Evolutionary conservation across 345 rosid species (phyloP).

Genomic region (Hibiscus trionum): DNA sequence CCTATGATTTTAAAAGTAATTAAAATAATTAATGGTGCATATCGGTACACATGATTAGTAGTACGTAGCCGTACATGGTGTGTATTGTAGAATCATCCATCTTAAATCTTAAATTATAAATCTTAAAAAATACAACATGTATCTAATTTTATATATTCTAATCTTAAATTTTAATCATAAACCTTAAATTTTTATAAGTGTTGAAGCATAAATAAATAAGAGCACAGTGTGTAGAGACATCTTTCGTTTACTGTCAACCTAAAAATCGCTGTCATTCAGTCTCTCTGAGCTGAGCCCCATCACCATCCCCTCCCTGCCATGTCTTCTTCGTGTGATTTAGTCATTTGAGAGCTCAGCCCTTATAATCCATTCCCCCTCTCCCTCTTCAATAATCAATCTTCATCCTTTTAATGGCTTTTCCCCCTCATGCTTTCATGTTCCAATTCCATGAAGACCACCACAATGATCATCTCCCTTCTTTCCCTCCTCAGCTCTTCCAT

Average conservation of each 20-base stretch:
- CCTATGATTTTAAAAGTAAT: no score
- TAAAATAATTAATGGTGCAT: no score
- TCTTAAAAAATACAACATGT: no score
- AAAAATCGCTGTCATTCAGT: conserved; percentile 4
- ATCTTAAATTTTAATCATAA: no score
- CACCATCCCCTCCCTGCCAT: not conserved
- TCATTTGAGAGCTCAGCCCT: not conserved
- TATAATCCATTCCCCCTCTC: not conserved
- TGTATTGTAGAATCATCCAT: no score
- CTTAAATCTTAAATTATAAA: no score
- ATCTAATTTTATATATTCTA: no score
- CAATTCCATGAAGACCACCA: conserved; percentile 56
- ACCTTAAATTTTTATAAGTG: no score
- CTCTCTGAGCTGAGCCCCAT: conserved; percentile 15
- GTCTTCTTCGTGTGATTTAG: not conserved
- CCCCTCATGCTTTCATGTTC: conserved; percentile 64
- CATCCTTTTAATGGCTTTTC: conserved; percentile 16
- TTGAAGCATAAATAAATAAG: no score
- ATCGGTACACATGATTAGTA: no score
- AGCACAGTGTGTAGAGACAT: not conserved
- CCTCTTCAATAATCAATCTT: no score
- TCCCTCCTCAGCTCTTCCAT: conserved; percentile 67
- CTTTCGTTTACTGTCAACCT: not conserved
- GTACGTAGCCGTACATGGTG: no score
- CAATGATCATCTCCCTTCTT: conserved; percentile 48